phyloP scores from a whole-genome alignment of 2,329 filamentous ascomycete species.

The Hymenoscyphus scutula region DNA sequence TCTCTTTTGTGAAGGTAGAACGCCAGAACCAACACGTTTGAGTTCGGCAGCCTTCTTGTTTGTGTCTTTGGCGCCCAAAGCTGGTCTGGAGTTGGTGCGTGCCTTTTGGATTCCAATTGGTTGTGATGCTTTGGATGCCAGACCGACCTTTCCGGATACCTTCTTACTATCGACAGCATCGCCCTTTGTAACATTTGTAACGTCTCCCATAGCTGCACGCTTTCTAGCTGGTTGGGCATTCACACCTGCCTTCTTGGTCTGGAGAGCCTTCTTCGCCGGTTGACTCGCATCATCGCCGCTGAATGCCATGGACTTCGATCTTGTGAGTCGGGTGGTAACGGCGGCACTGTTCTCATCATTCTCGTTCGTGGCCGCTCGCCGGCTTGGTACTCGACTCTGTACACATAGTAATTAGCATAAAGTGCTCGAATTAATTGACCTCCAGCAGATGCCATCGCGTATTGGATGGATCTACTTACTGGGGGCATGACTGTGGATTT shows the following conservation, averaged over 20 bases:
- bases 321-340: slow-evolving; percentile 77
- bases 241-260: slow-evolving; percentile 65
- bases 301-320: slow-evolving; percentile 82
- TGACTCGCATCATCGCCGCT: slow-evolving; percentile 54
- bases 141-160: slow-evolving; percentile 62
- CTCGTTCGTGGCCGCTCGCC: slow-evolving; percentile 80
- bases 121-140: slow-evolving; percentile 78
- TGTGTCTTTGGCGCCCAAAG: slow-evolving; percentile 62
- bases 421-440: background rate
- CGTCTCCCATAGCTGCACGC: slow-evolving; percentile 84
- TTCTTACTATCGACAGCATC: slow-evolving; percentile 75
- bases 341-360: slow-evolving; percentile 81
- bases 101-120: slow-evolving; percentile 79
- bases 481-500: slow-evolving; percentile 47
- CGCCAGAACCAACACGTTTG: slow-evolving; percentile 74
- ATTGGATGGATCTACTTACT: slow-evolving; percentile 44
- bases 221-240: slow-evolving; percentile 59
- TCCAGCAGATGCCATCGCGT: background rate
- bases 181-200: slow-evolving; percentile 89
- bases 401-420: slow-evolving; percentile 41
- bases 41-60: slow-evolving; percentile 63
- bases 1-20: slow-evolving; percentile 63
- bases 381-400: slow-evolving; percentile 65
- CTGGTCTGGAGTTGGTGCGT: slow-evolving; percentile 57
- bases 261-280: slow-evolving; percentile 60